Base-by-base conservation (phyloP, 2,329 filamentous ascomycete genomes). In the Fusarium continuum region DNA sequence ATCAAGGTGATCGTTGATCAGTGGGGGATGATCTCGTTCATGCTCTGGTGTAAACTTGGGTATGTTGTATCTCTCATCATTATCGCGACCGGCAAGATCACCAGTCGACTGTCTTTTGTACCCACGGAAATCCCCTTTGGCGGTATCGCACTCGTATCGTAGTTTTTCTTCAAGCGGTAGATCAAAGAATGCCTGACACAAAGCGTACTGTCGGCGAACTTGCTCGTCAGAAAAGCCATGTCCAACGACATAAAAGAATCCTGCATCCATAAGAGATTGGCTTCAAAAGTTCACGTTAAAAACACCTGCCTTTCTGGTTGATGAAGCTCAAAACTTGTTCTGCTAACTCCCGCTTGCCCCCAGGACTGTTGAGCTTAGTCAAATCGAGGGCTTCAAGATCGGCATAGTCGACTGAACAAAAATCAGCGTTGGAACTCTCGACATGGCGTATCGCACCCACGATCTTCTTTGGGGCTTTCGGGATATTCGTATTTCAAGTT, bases 51-150 rank as follows among this genome's bases (percentile, higher is more conserved):
- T 49, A 6, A 55, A 55, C 38, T 55, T 55, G 44, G 52, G 52
- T n/a, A 55, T 38, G 28, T 55, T 55, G 44, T 55, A 55, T 8
- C 44, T 36, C 26, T 55, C 44, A 19, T 49, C 44, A 31, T 55
- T 55, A 22, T 54, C 51, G 22, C 51, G 51, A 16, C 35, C 20
- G 6, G 43, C 51, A 26, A 54, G 17, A 11, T 41, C 28, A 22
- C 51, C 51, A 14, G 51, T 54, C 11, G 51, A 48, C 13, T 54
- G 51, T 9, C 28, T 28, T 31, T 49, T 55, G 44, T 55, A 49
- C 29, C 52, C 52, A 11, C 44, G 28, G 8, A 29, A 29, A 7
- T 29, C 28, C 14, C 28, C 28, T 29, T 14, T 29, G 28, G 28
- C 28, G 6, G 28, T 29, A 14, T 29, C 28, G 28, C 28, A 29